A percentile compares a stretch with the other conserved stretches of the same genome.
These are phyloP conservation scores for Herpetospermum pedunculosum DNA, from an alignment of 306 rosid genomes.

Conservation along the genomic window DNA sequence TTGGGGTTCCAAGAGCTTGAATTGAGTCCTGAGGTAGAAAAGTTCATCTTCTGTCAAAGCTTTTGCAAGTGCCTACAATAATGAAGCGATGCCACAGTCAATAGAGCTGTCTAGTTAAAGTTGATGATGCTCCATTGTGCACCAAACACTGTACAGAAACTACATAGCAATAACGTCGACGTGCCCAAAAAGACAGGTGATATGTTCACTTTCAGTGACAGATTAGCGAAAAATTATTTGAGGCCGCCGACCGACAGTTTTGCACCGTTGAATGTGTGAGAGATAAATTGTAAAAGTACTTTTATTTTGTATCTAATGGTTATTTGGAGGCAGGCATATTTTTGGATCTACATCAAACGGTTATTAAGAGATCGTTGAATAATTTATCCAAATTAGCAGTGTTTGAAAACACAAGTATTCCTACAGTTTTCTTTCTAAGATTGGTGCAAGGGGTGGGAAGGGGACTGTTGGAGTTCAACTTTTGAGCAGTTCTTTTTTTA, in stretches of 20 bases:
- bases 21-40: constrained; percentile 68
- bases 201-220: background rate
- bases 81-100: constrained; percentile 10
- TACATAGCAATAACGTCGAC: background rate
- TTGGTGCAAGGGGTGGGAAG: background rate
- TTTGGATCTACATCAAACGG: too few relatives aligned
- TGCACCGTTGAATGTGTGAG: too few relatives aligned
- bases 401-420: background rate
- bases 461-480: background rate
- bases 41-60: constrained; percentile 77
- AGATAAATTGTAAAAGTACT: too few relatives aligned
- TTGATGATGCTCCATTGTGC: background rate
- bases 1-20: constrained; percentile 67
- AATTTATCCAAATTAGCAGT: too few relatives aligned
- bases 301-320: too few relatives aligned
- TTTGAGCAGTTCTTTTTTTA: background rate
- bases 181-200: background rate
- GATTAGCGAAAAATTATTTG: too few relatives aligned
- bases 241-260: too few relatives aligned
- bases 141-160: background rate
- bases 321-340: too few relatives aligned
- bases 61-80: constrained; percentile 74
- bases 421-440: background rate
- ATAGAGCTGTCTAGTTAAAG: background rate
- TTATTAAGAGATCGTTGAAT: too few relatives aligned